These are phyloP conservation scores for Colletotrichum sp. DNA, from an alignment of 2,329 filamentous ascomycete species.

Conservation along the genomic window DNA sequence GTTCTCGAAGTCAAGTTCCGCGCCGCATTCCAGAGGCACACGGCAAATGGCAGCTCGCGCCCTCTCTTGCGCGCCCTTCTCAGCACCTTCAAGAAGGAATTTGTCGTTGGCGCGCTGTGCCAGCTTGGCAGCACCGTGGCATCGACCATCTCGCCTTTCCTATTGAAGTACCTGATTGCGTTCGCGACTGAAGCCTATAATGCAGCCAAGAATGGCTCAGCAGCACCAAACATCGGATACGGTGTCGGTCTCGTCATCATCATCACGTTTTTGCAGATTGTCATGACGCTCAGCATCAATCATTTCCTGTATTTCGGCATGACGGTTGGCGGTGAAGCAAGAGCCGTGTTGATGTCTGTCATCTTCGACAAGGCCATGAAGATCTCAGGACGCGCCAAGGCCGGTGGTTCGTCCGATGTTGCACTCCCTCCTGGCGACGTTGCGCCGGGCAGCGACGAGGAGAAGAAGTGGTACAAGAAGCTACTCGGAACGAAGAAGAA, in stretches of 20 bases:
- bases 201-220: background rate
- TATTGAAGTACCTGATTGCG: conserved; percentile 82
- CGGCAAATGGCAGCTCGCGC: conserved; percentile 69
- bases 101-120: conserved; percentile 83
- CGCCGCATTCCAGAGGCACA: conserved; percentile 67
- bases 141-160: conserved; percentile 83
- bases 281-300: conserved; percentile 80
- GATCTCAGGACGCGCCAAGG: conserved; percentile 86
- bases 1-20: conserved; percentile 66
- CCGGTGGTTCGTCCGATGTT: conserved; percentile 60
- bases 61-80: conserved; percentile 79
- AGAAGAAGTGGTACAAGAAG: background rate
- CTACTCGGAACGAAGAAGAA: conserved; percentile 42
- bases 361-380: conserved; percentile 94
- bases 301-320: conserved; percentile 96
- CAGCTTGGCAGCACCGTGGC: conserved; percentile 73
- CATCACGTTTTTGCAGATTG: conserved; percentile 83
- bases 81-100: conserved; percentile 84
- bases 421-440: background rate
- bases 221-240: background rate
- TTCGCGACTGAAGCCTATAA: conserved; percentile 82
- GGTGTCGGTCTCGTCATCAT: conserved; percentile 43
- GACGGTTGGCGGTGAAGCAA: conserved; percentile 83
- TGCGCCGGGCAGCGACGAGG: conserved; percentile 30
- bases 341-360: conserved; percentile 80